Base-by-base conservation (phyloP, 176 grass and related monocot genomes). In the Poa annua region DNA sequence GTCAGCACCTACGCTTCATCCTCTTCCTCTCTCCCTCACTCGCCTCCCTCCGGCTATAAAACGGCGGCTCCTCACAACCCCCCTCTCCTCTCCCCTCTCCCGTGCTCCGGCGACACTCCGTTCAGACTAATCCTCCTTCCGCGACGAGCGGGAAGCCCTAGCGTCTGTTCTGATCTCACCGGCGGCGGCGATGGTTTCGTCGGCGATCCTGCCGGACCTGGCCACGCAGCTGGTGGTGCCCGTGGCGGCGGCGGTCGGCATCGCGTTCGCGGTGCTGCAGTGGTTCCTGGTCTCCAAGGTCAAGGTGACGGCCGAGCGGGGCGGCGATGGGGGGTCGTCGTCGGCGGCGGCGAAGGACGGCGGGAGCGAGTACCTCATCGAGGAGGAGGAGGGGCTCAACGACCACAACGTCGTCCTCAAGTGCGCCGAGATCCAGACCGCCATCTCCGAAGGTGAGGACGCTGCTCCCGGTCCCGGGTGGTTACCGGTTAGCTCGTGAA, bases 301-400 rank as follows among this genome's bases (percentile, higher is more conserved):
- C 25, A 94, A 89, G 86, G 15, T 97, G 13, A 34, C 85, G 34
- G 67, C 92, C 22, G 91, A 88, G 29, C 66, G 57, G 74, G 53
- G 67, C 36, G 68, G 33, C 12, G 82, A 83, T 10, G 82, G 81
- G 3, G 29, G 34, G 38, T 41, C 38, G 6, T 8, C 38, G 0
- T 6, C 38, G 38, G 38, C 38, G 41, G 41, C 41, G 41, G 8
- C 41, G 41, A 96, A 97, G 88, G 77, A 90, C 70, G 89, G 88
- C 11, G 80, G 45, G 33, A 42, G 53, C 77, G 92, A 94, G 42
- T 80, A 20, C 71, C 85, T 97, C 87, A 97, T 97, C 65, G 94
- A 97, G 84, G 94, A 92, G 89, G 94, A 97, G 85, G 94, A 97
- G 59, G 94, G 94, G 7, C 89, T 94, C 78, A 97, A 94, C 86